A percentile compares a stretch with the other conserved stretches of the same genome.
These are phyloP conservation scores for Xylaria sp. DNA, from an alignment of 2,329 filamentous ascomycete genomes.

Conservation along the genomic window DNA sequence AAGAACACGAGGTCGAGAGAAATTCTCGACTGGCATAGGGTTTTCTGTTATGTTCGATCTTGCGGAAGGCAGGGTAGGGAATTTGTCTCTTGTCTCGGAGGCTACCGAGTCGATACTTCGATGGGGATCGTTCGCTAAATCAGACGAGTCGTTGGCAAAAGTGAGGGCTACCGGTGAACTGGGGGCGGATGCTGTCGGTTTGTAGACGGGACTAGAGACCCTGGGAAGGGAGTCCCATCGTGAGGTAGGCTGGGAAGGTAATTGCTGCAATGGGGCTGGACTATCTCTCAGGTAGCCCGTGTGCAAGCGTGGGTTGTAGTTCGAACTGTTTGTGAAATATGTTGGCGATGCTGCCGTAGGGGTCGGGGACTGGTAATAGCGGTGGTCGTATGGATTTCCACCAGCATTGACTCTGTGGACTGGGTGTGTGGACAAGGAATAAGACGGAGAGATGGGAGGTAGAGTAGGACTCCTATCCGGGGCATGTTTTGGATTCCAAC, in stretches of 20 bases:
- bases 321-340: conserved; percentile 35
- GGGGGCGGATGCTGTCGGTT: conserved; percentile 41
- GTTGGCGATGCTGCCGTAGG: conserved; percentile 33
- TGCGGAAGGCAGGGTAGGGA: conserved; percentile 41
- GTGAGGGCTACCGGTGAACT: conserved; percentile 41
- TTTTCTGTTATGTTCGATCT: conserved; percentile 50
- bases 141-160: conserved; percentile 39
- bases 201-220: conserved; percentile 43
- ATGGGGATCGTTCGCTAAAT: conserved; percentile 40
- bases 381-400: conserved; percentile 29
- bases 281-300: conserved; percentile 24
- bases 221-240: conserved; percentile 60
- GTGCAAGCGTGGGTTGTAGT: conserved; percentile 28
- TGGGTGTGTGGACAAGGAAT: conserved; percentile 37
- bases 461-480: conserved; percentile 38
- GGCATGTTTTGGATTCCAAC: conserved; percentile 44
- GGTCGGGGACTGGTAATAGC: conserved; percentile 34
- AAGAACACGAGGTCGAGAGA: conserved; percentile 68
- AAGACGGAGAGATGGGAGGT: conserved; percentile 33
- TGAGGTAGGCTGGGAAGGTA: conserved; percentile 46
- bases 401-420: conserved; percentile 26
- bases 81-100: conserved; percentile 45
- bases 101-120: conserved; percentile 40
- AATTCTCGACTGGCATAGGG: conserved; percentile 62
- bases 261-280: conserved; percentile 34